A percentile compares a stretch with the other conserved stretches of the same genome.
phyloP scores from a whole-genome alignment of 176 grass and related monocot genomes.

The Themeda triandra region DNA sequence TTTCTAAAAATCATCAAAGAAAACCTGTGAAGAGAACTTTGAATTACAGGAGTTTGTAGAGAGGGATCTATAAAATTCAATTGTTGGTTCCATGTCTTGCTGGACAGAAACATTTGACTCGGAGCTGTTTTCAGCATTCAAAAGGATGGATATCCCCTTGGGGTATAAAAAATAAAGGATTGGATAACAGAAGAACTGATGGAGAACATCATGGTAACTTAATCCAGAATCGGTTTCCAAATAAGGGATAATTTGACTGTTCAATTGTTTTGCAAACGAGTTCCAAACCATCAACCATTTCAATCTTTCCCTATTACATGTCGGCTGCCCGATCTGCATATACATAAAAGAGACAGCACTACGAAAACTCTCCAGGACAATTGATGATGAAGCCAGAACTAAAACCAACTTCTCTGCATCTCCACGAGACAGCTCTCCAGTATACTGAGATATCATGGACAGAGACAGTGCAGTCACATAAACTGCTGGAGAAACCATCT shows the following conservation, averaged over 20 bases:
- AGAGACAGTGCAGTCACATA: constrained; percentile 37
- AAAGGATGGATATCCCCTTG: background rate
- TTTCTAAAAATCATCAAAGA: constrained; percentile 40
- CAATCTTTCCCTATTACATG: background rate
- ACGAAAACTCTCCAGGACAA: constrained; percentile 18
- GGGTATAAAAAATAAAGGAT: constrained; percentile 26
- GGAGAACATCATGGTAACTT: constrained; percentile 16
- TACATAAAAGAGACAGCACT: constrained; percentile 43
- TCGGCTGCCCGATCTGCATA: constrained; percentile 10
- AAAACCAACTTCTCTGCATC: constrained; percentile 28
- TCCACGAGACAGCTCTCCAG: constrained; percentile 17
- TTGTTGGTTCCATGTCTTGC: constrained; percentile 18
- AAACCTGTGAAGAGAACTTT: constrained; percentile 32
- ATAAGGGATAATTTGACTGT: background rate
- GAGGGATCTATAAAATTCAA: constrained; percentile 45
- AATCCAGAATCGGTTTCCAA: background rate
- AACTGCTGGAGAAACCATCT: constrained; percentile 56
- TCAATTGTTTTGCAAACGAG: constrained; percentile 30
- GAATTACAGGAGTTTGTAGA: constrained; percentile 23
- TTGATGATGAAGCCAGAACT: constrained; percentile 7
- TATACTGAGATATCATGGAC: constrained; percentile 39
- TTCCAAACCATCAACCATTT: constrained; percentile 54
- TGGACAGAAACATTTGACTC: background rate
- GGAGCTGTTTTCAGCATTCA: constrained; percentile 8
- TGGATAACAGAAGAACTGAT: constrained; percentile 58